Evolutionary conservation across 2,329 filamentous ascomycete genomes (phyloP).

Genomic region (Colletotrichum sp.): DNA sequence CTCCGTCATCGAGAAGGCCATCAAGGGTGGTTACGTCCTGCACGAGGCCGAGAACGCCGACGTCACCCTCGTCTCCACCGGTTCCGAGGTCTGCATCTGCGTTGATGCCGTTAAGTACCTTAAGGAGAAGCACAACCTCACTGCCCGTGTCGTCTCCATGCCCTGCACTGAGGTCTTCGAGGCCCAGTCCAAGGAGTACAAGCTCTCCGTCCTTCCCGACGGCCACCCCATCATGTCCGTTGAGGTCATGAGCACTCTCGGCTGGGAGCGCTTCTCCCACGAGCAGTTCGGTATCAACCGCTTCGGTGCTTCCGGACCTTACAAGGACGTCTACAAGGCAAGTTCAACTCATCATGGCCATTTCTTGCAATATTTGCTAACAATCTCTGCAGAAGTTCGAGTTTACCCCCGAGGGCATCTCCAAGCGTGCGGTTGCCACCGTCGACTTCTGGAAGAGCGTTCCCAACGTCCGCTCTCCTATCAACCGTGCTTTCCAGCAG

Average conservation of each 20-base stretch:
- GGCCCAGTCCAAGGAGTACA: constrained; percentile 91
- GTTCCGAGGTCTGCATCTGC: constrained; percentile 94
- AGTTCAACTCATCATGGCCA: constrained; percentile 32
- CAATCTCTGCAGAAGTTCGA: constrained; percentile 83
- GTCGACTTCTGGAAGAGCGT: constrained; percentile 97
- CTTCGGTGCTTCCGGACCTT: constrained; percentile 96
- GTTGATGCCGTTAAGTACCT: constrained; percentile 92
- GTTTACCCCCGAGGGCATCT: constrained; percentile 95
- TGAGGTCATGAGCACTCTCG: constrained; percentile 96
- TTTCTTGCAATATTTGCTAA: constrained; percentile 34
- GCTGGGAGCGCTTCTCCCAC: constrained; percentile 98
- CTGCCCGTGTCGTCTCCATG: constrained; percentile 91
- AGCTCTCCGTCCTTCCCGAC: constrained; percentile 89
- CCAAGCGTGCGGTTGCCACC: constrained; percentile 91
- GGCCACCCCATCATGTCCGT: constrained; percentile 92
- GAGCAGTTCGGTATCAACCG: constrained; percentile 99
- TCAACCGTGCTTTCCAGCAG: constrained; percentile 98
- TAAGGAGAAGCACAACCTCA: constrained; percentile 85
- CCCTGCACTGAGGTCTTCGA: constrained; percentile 99
- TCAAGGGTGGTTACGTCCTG: constrained; percentile 94
- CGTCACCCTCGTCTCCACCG: constrained; percentile 91
- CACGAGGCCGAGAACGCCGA: constrained; percentile 84
- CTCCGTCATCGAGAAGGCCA: constrained; percentile 85
- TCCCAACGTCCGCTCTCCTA: constrained; percentile 86
- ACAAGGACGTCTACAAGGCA: constrained; percentile 97